Base-by-base conservation (phyloP, 306 rosid genomes). In the Rosa chinensis region DNA sequence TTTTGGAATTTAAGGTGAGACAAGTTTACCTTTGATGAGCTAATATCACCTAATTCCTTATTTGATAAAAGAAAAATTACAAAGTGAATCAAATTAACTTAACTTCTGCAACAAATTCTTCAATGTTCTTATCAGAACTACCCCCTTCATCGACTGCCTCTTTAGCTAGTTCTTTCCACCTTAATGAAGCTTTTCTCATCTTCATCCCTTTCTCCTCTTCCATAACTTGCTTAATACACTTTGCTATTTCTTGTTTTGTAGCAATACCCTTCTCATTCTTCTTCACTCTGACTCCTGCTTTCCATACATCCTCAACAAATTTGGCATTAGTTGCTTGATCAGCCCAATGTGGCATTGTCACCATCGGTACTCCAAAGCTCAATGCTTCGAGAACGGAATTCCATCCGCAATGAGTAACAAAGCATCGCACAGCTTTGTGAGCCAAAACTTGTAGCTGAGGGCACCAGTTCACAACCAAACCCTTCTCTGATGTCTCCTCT, bases 341-440 rank as follows among this genome's bases (percentile, higher is more conserved):
- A 2, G 83, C 42, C 81, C 83, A 75, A 21, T 49, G 86, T 1
- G 81, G 74, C 76, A 75, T 71, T 7, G 71, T 52, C 63, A 83
- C 78, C 83, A 83, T 61, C 0, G 80, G 76, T 12, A 83, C 86
- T 23, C 83, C 83, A 5, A 55, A 53, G n/a, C 83, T 49, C 70
- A 83, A 8, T 1, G 75, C 86, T 49, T 83, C 86, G 0, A 79
- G 77, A 1, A 73, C 76, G 2, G 86, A 83, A 68, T 79, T 83
- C 83, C 86, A 83, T 9, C 86, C 81, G 2, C 86, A 75, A 37
- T 83, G 86, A 16, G 68, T 83, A 13, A 83, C 21, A n/a, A 83
- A 83, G 47, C 83, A 79, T 2, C 86, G 78, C 1, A 83, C 48
- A 0, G 83, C 72, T 42, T 43, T 64, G 42, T 83, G 77, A 21